Conservation (phyloP, 1,284 basidiomycete genomes). For the Ceratobasidium theobromae region DNA sequence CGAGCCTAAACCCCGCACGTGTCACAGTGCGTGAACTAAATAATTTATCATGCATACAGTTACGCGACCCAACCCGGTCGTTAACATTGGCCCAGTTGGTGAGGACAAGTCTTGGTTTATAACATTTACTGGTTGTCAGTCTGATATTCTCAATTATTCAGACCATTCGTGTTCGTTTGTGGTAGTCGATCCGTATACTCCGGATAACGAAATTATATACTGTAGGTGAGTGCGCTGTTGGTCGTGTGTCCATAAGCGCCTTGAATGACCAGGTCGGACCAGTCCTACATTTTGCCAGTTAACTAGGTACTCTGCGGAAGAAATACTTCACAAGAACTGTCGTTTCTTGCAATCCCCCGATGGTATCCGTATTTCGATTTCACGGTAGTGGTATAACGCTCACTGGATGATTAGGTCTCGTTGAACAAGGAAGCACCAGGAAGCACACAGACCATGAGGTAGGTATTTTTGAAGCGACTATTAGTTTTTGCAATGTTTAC, state of each 20-base stretch:
- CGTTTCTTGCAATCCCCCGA: constrained; percentile 18
- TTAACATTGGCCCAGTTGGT: constrained; percentile 27
- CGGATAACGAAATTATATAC: constrained; percentile 24
- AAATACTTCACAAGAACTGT: constrained; percentile 21
- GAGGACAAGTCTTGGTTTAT: constrained; percentile 5
- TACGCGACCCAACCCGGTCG: constrained; percentile 21
- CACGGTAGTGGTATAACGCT: not conserved
- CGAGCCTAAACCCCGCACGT: not conserved
- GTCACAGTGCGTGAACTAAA: too few species aligned
- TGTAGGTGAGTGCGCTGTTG: constrained; percentile 8
- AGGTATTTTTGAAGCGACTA: not conserved
- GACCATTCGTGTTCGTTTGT: constrained; percentile 29
- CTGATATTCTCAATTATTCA: not conserved
- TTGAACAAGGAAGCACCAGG: constrained; percentile 5
- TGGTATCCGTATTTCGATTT: not conserved
- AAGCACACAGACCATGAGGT: constrained; percentile 26
- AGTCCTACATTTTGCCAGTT: constrained; percentile 27
- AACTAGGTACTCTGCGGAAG: constrained; percentile 9
- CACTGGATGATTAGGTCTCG: not conserved
- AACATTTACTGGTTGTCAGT: not conserved
- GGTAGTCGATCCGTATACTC: constrained; percentile 23
- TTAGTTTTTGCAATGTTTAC: not conserved
- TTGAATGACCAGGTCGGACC: not conserved
- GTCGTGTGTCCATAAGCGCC: not conserved
- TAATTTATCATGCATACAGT: constrained; percentile 7